A percentile compares a stretch with the other conserved stretches of the same genome.
These are phyloP conservation scores for Avena atlantica DNA, from an alignment of 176 grass and related monocot genomes.

Conservation along the genomic window DNA sequence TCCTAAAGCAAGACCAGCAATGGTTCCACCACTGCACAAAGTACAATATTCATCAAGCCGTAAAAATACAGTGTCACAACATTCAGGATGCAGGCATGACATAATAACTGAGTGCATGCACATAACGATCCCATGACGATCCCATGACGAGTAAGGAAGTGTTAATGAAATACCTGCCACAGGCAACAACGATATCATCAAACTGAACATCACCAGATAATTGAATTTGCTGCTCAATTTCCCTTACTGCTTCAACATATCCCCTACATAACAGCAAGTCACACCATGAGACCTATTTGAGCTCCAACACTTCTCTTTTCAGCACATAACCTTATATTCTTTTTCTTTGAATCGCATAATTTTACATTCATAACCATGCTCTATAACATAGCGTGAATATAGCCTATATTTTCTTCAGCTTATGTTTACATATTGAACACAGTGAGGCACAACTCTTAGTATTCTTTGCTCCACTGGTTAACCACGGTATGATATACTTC, in stretches of 20 bases:
- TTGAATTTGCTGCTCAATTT: slow-evolving; percentile 81
- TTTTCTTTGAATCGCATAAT: not conserved
- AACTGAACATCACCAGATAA: slow-evolving; percentile 59
- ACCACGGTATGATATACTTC: not conserved
- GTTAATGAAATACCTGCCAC: slow-evolving; percentile 73
- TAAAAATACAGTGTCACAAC: not conserved
- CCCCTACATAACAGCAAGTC: slow-evolving; percentile 66
- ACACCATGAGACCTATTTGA: not conserved
- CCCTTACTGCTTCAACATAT: slow-evolving; percentile 91
- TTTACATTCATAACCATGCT: not conserved
- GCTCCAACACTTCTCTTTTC: not conserved
- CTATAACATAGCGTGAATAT: not conserved
- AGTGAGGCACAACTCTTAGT: not conserved
- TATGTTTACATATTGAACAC: not conserved
- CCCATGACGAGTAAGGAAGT: slow-evolving; percentile 1
- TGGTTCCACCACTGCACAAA: slow-evolving; percentile 90
- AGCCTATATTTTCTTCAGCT: not conserved
- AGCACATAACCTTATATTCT: not conserved
- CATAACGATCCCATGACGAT: not conserved
- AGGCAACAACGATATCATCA: slow-evolving; percentile 93
- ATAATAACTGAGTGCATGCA: not conserved
- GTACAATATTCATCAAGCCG: slow-evolving; percentile 34
- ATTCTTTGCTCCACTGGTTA: not conserved
- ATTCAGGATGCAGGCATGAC: slow-evolving; percentile 11
- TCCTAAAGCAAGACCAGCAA: slow-evolving; percentile 90